These are phyloP conservation scores for Trifolium repens DNA, from an alignment of 306 rosid genomes.

Conservation along the genomic window DNA sequence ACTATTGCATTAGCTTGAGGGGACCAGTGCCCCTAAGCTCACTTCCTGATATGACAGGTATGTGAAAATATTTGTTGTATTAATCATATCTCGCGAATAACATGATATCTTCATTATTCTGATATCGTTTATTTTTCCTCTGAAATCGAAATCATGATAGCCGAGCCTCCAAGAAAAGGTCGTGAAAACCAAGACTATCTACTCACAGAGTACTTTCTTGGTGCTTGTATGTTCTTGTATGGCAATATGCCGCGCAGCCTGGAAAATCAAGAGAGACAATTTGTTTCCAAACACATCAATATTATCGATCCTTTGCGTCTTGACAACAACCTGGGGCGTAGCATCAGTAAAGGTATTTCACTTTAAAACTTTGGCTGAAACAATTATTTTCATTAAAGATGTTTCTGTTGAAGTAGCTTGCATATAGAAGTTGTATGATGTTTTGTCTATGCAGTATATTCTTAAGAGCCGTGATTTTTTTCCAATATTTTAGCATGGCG, in stretches of 20 bases:
- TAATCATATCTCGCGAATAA: conserved; percentile 7
- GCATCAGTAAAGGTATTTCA: conserved; percentile 70
- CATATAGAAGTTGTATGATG: conserved; percentile 15
- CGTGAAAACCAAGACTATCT: conserved; percentile 54
- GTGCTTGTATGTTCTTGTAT: conserved; percentile 56
- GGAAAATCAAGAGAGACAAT: conserved; percentile 58
- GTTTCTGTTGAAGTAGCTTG: conserved; percentile 12
- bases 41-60: conserved; percentile 80
- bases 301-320: conserved; percentile 78
- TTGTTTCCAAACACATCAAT: conserved; percentile 67
- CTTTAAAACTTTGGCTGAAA: neutral
- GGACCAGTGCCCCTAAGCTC: conserved; percentile 79
- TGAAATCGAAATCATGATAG: conserved; percentile 49
- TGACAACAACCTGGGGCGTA: conserved; percentile 88
- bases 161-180: conserved; percentile 73
- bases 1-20: conserved; percentile 79
- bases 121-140: neutral
- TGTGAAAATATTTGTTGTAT: conserved; percentile 20
- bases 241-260: conserved; percentile 54
- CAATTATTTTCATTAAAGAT: neutral
- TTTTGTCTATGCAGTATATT: conserved; percentile 7
- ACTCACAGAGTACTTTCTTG: conserved; percentile 60
- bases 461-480: neutral
- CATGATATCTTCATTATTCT: neutral
- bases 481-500: neutral